Evolutionary conservation across 371 early-diverging fungal genomes (phyloP).

Genomic region (Mucor piriformis): DNA sequence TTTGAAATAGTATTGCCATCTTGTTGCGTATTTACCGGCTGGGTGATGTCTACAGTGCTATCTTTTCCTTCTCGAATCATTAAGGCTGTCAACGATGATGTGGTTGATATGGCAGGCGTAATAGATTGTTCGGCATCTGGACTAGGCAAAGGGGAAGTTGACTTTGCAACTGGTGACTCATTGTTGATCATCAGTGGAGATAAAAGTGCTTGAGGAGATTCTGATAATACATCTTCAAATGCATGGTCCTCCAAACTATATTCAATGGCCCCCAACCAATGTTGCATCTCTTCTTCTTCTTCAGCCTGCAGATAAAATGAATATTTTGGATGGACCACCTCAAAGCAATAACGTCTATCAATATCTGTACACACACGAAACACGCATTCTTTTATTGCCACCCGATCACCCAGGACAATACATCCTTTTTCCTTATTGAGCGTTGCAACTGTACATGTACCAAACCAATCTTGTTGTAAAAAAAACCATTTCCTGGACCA

Average conservation of each 20-base stretch:
- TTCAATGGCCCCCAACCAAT: slow-evolving; percentile 65
- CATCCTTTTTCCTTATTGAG: slow-evolving; percentile 57
- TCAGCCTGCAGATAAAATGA: slow-evolving; percentile 65
- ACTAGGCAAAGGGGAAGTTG: slow-evolving; percentile 19
- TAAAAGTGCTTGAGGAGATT: slow-evolving; percentile 16
- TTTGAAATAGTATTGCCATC: background rate
- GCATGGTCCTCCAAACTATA: slow-evolving; percentile 24
- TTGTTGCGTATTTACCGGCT: background rate
- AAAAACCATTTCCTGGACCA: slow-evolving; percentile 66
- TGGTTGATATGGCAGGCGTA: slow-evolving; percentile 16
- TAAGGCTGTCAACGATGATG: slow-evolving; percentile 10
- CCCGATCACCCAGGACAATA: slow-evolving; percentile 54
- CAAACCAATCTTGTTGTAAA: slow-evolving; percentile 59
- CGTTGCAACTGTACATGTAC: slow-evolving; percentile 48
- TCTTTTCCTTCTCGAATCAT: slow-evolving; percentile 13
- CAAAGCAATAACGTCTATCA: slow-evolving; percentile 76
- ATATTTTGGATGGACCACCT: slow-evolving; percentile 54
- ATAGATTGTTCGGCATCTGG: slow-evolving; percentile 1
- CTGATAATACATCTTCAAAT: slow-evolving; percentile 18
- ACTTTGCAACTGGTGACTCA: slow-evolving; percentile 6
- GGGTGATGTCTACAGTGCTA: background rate
- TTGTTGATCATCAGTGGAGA: slow-evolving; percentile 7
- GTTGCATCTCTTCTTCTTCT: slow-evolving; percentile 66
- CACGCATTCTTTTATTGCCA: slow-evolving; percentile 54
- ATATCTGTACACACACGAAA: slow-evolving; percentile 47